Evolutionary conservation across 2,329 filamentous ascomycete genomes (phyloP).

Genomic region (Fusarium euwallaceae): DNA sequence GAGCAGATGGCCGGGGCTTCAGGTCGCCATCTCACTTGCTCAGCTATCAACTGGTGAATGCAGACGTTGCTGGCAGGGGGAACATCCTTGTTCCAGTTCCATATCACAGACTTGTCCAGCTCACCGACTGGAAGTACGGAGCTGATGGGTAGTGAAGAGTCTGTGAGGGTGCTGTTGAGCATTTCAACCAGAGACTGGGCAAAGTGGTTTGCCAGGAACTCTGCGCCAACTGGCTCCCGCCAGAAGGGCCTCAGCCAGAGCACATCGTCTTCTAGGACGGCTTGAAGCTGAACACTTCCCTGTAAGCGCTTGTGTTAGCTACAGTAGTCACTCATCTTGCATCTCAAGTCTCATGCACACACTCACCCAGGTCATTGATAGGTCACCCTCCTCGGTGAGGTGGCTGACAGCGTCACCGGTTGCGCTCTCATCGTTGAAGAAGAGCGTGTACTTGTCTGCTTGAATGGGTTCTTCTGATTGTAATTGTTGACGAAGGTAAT

Average conservation of each 20-base stretch:
- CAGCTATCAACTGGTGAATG: constrained; percentile 44
- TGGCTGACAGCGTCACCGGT: constrained; percentile 25
- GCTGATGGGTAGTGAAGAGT: constrained; percentile 16
- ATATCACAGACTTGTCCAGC: constrained; percentile 41
- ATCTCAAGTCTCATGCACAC: neutral
- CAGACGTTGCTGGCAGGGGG: constrained; percentile 31
- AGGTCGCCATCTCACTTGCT: constrained; percentile 41
- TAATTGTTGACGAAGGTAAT: constrained; percentile 31
- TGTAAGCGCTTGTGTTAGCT: constrained; percentile 19
- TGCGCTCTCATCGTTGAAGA: constrained; percentile 42
- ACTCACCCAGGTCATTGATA: constrained; percentile 40
- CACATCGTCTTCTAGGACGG: constrained; percentile 27
- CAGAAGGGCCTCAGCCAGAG: constrained; percentile 40
- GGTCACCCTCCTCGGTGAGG: constrained; percentile 21
- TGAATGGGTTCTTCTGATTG: constrained; percentile 9
- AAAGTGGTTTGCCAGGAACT: constrained; percentile 43
- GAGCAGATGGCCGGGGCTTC: constrained; percentile 47
- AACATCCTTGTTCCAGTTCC: constrained; percentile 44
- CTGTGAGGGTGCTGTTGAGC: constrained; percentile 40
- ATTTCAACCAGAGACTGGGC: constrained; percentile 39
- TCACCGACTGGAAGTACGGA: constrained; percentile 39
- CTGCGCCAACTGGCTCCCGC: constrained; percentile 43
- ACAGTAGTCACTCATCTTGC: neutral
- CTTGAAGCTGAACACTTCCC: constrained; percentile 44
- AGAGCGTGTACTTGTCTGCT: constrained; percentile 25